phyloP scores from a whole-genome alignment of 148 eudicot genomes.

The Rhododendron mucronatum region DNA sequence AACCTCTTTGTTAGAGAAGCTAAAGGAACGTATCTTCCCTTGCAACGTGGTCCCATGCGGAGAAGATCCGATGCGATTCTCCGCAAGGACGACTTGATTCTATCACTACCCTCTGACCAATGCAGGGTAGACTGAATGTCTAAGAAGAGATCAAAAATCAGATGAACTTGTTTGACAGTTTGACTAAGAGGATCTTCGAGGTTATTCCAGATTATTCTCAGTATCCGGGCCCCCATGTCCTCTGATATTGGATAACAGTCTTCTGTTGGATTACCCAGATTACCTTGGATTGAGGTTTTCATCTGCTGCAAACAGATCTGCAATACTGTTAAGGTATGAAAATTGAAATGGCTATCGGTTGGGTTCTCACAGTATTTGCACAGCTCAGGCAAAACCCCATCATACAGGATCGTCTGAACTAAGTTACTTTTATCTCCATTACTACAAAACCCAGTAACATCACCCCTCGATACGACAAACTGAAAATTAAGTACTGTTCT shows the following conservation, averaged over 20 bases:
- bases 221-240: slow-evolving; percentile 53
- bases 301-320: slow-evolving; percentile 98
- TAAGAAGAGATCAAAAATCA: slow-evolving; percentile 82
- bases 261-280: slow-evolving; percentile 28
- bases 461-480: slow-evolving; percentile 29
- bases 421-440: slow-evolving; percentile 22
- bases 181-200: slow-evolving; percentile 93
- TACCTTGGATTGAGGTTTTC: slow-evolving; percentile 62
- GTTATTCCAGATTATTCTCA: slow-evolving; percentile 88
- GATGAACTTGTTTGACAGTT: slow-evolving; percentile 97
- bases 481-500: slow-evolving; percentile 63
- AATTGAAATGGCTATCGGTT: slow-evolving; percentile 87
- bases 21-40: slow-evolving; percentile 92
- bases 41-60: slow-evolving; percentile 81
- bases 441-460: slow-evolving; percentile 3
- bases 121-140: slow-evolving; percentile 64
- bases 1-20: slow-evolving; percentile 84
- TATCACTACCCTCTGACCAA: slow-evolving; percentile 44
- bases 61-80: slow-evolving; percentile 75
- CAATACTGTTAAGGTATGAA: slow-evolving; percentile 88
- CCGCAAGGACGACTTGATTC: slow-evolving; percentile 37
- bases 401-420: slow-evolving; percentile 57
- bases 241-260: slow-evolving; percentile 55
- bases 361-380: slow-evolving; percentile 88
- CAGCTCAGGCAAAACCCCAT: slow-evolving; percentile 84